phyloP scores from a whole-genome alignment of 2,329 filamentous ascomycete genomes.

The Penicillium sp. region DNA sequence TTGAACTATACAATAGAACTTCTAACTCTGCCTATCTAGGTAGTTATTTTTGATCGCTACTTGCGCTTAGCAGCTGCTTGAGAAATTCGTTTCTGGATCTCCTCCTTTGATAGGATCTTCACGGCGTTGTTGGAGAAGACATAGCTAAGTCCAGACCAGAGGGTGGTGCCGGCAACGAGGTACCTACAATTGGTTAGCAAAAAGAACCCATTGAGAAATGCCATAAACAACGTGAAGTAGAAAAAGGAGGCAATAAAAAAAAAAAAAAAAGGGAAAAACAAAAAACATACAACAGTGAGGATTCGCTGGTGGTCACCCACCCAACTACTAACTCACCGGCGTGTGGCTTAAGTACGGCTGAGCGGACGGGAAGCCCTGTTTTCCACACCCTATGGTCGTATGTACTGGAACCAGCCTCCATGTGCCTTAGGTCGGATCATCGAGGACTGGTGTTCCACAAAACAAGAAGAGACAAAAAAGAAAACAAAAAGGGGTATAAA shows the following conservation, averaged over 20 bases:
- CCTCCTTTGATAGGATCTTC: conserved; percentile 65
- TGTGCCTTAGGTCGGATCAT: conserved; percentile 16
- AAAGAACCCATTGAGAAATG: neutral
- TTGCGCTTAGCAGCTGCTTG: conserved; percentile 30
- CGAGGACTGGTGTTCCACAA: neutral
- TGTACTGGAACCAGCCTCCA: conserved; percentile 20
- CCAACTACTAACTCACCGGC: conserved; percentile 49
- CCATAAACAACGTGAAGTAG: neutral
- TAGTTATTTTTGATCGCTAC: neutral
- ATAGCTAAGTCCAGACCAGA: conserved; percentile 94
- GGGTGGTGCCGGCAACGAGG: conserved; percentile 79
- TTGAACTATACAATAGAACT: neutral
- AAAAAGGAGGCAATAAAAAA: neutral
- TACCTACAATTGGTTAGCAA: conserved; percentile 53
- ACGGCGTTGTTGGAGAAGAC: conserved; percentile 87
- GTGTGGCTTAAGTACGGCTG: conserved; percentile 50
- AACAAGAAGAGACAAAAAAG: neutral
- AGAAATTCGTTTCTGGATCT: conserved; percentile 37
- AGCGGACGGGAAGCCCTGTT: conserved; percentile 51
- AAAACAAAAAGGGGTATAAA: neutral
- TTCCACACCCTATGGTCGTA: conserved; percentile 49
- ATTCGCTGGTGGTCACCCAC: conserved; percentile 51
- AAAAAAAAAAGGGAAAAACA: conserved; percentile 4
- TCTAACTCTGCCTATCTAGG: neutral
- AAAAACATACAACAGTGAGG: conserved; percentile 46